phyloP scores from a whole-genome alignment of 2,329 filamentous ascomycete species.

The Aspergillus ustus region DNA sequence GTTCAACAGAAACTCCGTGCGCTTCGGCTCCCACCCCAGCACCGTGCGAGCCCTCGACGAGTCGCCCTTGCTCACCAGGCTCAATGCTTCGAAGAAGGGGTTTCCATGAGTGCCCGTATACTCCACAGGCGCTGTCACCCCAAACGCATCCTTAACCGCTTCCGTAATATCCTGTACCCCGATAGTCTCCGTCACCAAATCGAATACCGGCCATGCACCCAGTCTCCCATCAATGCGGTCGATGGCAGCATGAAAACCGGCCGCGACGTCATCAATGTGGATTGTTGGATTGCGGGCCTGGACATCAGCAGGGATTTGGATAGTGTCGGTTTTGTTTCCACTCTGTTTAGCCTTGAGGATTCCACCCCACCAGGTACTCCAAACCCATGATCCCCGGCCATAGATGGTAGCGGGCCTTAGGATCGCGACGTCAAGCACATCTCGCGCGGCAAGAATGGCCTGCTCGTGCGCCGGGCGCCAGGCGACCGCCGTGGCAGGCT shows the following conservation, averaged over 20 bases:
- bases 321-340: not conserved
- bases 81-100: not conserved
- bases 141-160: slow-evolving; percentile 13
- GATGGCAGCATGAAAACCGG: slow-evolving; percentile 38
- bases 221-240: slow-evolving; percentile 37
- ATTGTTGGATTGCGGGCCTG: not conserved
- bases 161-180: slow-evolving; percentile 33
- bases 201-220: slow-evolving; percentile 44
- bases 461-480: not conserved
- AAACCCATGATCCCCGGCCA: not conserved
- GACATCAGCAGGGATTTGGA: not conserved
- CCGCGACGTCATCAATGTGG: slow-evolving; percentile 42
- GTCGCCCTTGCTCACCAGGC: not conserved
- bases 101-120: not conserved
- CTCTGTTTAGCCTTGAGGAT: not conserved
- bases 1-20: slow-evolving; percentile 27
- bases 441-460: not conserved
- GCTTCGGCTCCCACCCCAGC: slow-evolving; percentile 41
- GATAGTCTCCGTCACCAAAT: slow-evolving; percentile 36
- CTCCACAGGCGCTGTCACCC: not conserved
- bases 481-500: not conserved
- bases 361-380: not conserved
- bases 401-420: not conserved
- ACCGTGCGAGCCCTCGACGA: slow-evolving; percentile 19
- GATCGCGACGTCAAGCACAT: not conserved